These are phyloP conservation scores for Euphorbia pulcherrima DNA, from an alignment of 345 rosid genomes.

Conservation along the genomic window DNA sequence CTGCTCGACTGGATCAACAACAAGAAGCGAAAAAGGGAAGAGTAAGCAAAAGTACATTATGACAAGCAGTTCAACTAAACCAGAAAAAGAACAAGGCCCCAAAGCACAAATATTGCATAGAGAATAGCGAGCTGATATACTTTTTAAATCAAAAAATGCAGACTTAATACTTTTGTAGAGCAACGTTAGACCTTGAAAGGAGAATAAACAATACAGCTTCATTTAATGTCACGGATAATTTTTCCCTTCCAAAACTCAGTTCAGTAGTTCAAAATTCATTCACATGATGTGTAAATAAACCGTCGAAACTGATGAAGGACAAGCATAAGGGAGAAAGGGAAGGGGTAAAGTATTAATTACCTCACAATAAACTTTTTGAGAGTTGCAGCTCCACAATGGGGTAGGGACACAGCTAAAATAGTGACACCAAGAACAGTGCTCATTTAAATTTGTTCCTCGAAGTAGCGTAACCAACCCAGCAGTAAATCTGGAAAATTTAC, in stretches of 20 bases:
- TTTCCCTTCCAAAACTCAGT: not conserved
- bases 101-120: not conserved
- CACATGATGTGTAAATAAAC: not conserved
- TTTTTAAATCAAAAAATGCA: not conserved
- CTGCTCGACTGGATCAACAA: conserved; percentile 46
- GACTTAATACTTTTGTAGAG: not conserved
- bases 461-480: conserved; percentile 19
- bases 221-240: too few relatives aligned
- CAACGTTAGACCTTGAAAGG: not conserved
- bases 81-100: not conserved
- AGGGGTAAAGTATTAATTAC: conserved; percentile 30
- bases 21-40: not conserved
- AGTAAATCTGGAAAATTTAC: conserved; percentile 21
- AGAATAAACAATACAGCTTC: too few relatives aligned
- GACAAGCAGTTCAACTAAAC: not conserved
- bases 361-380: conserved; percentile 47
- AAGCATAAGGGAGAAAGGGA: not conserved
- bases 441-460: conserved; percentile 18
- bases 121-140: not conserved
- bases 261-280: not conserved
- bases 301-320: not conserved
- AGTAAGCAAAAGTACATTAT: not conserved
- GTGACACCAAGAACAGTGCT: conserved; percentile 21
- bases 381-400: conserved; percentile 32
- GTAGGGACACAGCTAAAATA: conserved; percentile 22